Evolutionary conservation across 2,329 filamentous ascomycete species (phyloP), one percentile per base, ranked within the genome.

Genomic region (Fonsecaea monophora): DNA sequence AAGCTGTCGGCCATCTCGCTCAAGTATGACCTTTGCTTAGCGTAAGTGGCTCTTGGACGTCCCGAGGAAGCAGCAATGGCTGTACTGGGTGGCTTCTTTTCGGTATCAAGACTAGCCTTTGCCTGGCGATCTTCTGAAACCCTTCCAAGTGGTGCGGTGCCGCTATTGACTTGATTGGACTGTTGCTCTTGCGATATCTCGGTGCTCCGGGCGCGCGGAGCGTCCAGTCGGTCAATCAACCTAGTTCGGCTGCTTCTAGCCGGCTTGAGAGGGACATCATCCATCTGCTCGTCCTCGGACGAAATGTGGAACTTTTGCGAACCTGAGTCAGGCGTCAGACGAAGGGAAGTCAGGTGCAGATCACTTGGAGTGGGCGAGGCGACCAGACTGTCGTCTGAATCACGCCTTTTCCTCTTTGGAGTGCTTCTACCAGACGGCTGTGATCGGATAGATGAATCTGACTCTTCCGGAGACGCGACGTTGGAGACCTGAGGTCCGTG

Each of bases 1-100:
- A 70, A 58, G 25, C 78, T 63, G 12, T 79, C 79, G 34, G 77
- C 80, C 53, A 80, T 74, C 68, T 88, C 86, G 70, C 84, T 81
- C n/a, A 89, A 76, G 68, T 88, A 87, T 1, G 87, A 87, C 54
- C 87, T 82, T 69, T 85, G 81, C 42, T 82, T 82, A 13, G 85
- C 84, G 75, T 90, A 90, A 2, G 87, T 90, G 45, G 61, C 58
- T 50, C 70, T 62, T 53, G n/a, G 40, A 32, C 68, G 66, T 13
- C 37, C 59, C 30, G 66, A 45, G 32, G 62, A 40, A 18, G 50
- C 57, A 7, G 37, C 25, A 30, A 56, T 53, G 48, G 62, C 8
- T 37, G 15, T 40, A 53, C 18, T 50, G 25, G 65, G n/a, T n/a
- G 60, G 48, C 15, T 32, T 45, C 30, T 62, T 55, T 61, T 37